Evolutionary conservation across 495 filamentous ascomycete species (phyloP).

Genomic region (Coniosporium apollinis): DNA sequence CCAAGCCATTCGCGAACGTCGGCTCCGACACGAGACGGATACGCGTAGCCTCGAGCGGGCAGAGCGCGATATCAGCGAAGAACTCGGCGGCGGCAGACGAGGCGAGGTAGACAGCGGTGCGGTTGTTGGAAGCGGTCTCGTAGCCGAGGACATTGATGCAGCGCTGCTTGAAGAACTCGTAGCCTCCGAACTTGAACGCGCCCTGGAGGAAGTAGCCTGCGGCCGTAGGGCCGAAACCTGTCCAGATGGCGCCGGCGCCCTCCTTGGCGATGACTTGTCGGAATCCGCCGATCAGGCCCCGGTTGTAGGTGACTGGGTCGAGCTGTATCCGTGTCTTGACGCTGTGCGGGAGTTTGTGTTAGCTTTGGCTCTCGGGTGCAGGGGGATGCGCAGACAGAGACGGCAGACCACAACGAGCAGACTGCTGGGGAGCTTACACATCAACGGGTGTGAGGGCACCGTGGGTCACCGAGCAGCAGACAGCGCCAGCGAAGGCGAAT

Average conservation of each 20-base stretch:
- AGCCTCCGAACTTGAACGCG: conserved; percentile 31
- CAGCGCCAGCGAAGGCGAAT: conserved; percentile 83
- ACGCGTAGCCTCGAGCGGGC: conserved; percentile 26
- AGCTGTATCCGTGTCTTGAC: conserved; percentile 30
- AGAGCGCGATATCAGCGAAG: conserved; percentile 30
- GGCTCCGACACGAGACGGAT: conserved; percentile 27
- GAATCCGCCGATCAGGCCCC: conserved; percentile 27
- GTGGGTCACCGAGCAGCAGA: conserved; percentile 92
- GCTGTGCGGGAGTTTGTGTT: conserved; percentile 12
- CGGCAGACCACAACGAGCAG: neutral
- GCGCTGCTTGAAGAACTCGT: conserved; percentile 32
- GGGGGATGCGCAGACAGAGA: neutral
- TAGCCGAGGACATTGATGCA: conserved; percentile 26
- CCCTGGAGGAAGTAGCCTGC: conserved; percentile 31
- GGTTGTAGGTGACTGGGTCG: conserved; percentile 28
- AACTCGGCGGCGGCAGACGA: conserved; percentile 26
- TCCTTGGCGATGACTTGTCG: conserved; percentile 25
- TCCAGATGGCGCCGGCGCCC: conserved; percentile 24
- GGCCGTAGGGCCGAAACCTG: conserved; percentile 25
- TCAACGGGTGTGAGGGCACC: conserved; percentile 84
- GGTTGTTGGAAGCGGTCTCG: conserved; percentile 25
- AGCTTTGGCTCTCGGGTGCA: conserved; percentile 1
- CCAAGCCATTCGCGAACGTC: conserved; percentile 25
- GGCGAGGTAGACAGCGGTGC: conserved; percentile 29
- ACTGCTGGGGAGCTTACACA: conserved; percentile 54